Conservation (phyloP, 2,329 filamentous ascomycete genomes). For the Ilyonectria robusta region DNA sequence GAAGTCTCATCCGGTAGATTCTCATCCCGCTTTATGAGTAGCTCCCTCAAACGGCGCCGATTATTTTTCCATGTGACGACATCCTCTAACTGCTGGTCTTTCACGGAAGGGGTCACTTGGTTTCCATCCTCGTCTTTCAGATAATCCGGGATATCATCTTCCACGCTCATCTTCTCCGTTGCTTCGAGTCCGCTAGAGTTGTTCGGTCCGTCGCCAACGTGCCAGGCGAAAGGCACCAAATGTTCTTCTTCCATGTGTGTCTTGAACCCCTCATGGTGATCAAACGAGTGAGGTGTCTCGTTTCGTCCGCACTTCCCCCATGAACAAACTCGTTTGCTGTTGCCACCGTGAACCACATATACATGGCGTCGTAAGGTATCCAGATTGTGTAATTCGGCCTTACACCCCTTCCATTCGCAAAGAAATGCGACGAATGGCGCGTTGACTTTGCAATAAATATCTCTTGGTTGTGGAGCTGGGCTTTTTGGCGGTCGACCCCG, state of each 20-base stretch:
- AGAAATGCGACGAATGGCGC: conserved; percentile 66
- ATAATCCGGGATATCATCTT: conserved; percentile 61
- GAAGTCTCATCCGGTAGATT: conserved; percentile 62
- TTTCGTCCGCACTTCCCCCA: conserved; percentile 52
- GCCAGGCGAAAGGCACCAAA: conserved; percentile 68
- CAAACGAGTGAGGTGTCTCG: conserved; percentile 52
- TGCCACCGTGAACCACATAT: conserved; percentile 61
- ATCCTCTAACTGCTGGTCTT: conserved; percentile 66
- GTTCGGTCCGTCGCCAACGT: conserved; percentile 71
- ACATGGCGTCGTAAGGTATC: conserved; percentile 71
- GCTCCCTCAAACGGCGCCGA: conserved; percentile 58
- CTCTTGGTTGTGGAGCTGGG: conserved; percentile 55
- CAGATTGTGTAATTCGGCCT: conserved; percentile 74
- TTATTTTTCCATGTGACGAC: conserved; percentile 61
- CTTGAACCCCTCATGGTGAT: conserved; percentile 56
- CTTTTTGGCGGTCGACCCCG: conserved; percentile 60
- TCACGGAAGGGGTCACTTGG: conserved; percentile 72
- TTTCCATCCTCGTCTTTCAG: conserved; percentile 66
- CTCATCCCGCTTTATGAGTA: conserved; percentile 60
- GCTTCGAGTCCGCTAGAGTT: conserved; percentile 52
- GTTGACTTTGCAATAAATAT: conserved; percentile 58
- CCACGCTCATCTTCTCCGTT: conserved; percentile 37
- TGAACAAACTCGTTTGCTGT: conserved; percentile 40
- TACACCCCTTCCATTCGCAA: conserved; percentile 73
- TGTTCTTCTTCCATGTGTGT: conserved; percentile 69